A percentile compares a stretch with the other conserved stretches of the same genome.
Conservation (phyloP, 345 rosid species). For the Arabis hirsuta region DNA sequence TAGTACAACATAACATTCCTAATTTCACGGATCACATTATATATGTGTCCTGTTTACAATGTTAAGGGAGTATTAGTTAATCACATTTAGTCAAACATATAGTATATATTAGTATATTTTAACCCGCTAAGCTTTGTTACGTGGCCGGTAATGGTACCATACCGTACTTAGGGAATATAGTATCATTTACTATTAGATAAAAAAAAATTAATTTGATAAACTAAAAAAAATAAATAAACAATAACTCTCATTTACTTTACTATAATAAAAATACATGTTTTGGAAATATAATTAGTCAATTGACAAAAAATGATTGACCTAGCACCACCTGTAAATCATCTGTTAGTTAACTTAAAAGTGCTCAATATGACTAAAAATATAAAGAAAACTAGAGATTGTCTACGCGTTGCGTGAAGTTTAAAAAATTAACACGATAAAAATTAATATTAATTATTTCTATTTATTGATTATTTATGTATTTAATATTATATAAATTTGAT, state of each 20-base stretch:
- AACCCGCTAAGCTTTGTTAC: conserved; percentile 25
- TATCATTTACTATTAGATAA: background rate
- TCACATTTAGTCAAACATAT: conserved; percentile 1
- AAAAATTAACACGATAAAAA: too few species aligned
- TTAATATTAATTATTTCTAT: too few species aligned
- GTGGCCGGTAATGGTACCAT: conserved; percentile 32
- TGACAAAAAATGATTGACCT: conserved; percentile 4
- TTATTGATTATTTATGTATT: too few species aligned
- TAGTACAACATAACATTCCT: conserved; percentile 28
- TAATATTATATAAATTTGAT: too few species aligned
- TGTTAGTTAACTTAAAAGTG: too few species aligned
- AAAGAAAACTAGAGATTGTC: too few species aligned
- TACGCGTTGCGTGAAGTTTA: too few species aligned
- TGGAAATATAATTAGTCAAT: background rate
- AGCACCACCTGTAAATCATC: background rate
- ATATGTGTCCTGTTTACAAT: background rate
- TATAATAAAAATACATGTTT: background rate
- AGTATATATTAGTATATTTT: background rate
- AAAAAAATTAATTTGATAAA: too few species aligned
- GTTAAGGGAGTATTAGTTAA: conserved; percentile 7
- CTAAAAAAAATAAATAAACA: too few species aligned
- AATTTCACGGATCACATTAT: conserved; percentile 29
- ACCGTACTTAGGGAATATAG: conserved; percentile 35
- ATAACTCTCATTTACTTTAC: background rate
- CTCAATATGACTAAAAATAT: too few species aligned